Base-by-base conservation (phyloP, 768 basidiomycete genomes). In the Phylloporus scabripes region DNA sequence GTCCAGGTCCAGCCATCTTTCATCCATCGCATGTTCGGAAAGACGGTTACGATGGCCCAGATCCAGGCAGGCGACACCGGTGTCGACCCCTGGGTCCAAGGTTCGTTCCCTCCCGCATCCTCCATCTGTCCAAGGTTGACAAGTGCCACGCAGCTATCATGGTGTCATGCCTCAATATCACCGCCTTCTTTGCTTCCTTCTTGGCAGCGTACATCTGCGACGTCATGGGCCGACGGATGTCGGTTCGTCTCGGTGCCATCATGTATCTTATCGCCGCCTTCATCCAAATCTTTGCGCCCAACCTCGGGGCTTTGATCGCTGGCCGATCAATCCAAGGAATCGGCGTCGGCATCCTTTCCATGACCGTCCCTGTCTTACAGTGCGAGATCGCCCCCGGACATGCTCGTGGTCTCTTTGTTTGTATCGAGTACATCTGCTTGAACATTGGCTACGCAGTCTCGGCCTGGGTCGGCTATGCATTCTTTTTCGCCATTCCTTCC, bases 1-100 rank as follows among this genome's bases (percentile, higher is more conserved):
- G 70, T 74, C 17, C 76, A 78, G 41, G 72, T 79, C 38, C 78
- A 79, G 56, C 76, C 76, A 4, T 72, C 74, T 2, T 79, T 79
- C 58, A 74, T 79, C 47, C 60, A 65, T 12, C 65, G 72, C 5
- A 75, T 79, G 69, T 79, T 75, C 46, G 73, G 75, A 7, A 64
- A 51, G 45, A 63, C 67, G 31, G 70, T 77, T n/a, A 74, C 76
- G 2, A 54, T 75, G 51, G 60, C 62, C 21, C 71, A 77, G 57
- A 67, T 79, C 36, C 70, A 74, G 59, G 61, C 63, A 1, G 73
- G 70, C 2, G 50, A 66, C 41, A 75, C 70, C 3, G 74, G 74
- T 21, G 73, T 79, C 11, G 63, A 73, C 41, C 72, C 73, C n/a
- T 71, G 73, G 52, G 39, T 72, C 1, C 70, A 75, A 64, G 75